A percentile compares a stretch with the other conserved stretches of the same genome.
Conservation (phyloP, 176 grass and related monocot genomes). For the Coix lacrymajobi region DNA sequence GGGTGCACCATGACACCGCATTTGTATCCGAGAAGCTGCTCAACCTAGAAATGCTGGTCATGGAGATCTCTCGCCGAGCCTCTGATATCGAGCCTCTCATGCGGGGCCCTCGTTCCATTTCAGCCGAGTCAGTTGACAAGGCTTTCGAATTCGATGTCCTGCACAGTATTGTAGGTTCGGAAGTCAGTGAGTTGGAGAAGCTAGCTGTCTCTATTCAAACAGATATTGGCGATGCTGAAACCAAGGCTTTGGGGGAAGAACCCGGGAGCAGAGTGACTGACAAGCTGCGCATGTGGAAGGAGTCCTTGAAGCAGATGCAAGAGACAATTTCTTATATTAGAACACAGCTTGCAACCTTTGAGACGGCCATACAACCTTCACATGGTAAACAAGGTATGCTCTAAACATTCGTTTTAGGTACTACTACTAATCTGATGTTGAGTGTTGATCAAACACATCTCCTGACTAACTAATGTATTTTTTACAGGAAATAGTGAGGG, state of each 20-base stretch:
- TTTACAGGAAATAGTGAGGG: constrained; percentile 35
- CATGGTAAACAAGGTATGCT: constrained; percentile 40
- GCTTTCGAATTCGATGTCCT: constrained; percentile 51
- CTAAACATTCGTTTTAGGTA: neutral
- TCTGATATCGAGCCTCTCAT: constrained; percentile 42
- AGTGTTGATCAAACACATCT: neutral
- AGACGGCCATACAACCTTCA: constrained; percentile 31
- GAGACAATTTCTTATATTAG: constrained; percentile 32
- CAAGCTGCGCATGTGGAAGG: constrained; percentile 31
- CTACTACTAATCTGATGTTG: neutral
- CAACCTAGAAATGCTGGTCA: constrained; percentile 66
- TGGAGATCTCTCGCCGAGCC: constrained; percentile 45
- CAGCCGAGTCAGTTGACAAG: constrained; percentile 27
- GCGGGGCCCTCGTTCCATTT: constrained; percentile 19
- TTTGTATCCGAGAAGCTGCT: constrained; percentile 57
- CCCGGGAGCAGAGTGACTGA: neutral
- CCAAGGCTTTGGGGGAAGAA: constrained; percentile 11
- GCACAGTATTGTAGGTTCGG: constrained; percentile 40
- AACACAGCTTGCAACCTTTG: constrained; percentile 34
- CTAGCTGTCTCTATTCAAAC: constrained; percentile 29
- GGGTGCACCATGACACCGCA: constrained; percentile 26
- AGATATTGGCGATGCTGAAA: constrained; percentile 34
- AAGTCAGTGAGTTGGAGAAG: constrained; percentile 60
- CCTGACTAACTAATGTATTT: constrained; percentile 8
- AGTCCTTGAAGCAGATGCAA: constrained; percentile 50